Conservation (phyloP, 2,329 filamentous ascomycete genomes). For the Aspergillaceae sp. region DNA sequence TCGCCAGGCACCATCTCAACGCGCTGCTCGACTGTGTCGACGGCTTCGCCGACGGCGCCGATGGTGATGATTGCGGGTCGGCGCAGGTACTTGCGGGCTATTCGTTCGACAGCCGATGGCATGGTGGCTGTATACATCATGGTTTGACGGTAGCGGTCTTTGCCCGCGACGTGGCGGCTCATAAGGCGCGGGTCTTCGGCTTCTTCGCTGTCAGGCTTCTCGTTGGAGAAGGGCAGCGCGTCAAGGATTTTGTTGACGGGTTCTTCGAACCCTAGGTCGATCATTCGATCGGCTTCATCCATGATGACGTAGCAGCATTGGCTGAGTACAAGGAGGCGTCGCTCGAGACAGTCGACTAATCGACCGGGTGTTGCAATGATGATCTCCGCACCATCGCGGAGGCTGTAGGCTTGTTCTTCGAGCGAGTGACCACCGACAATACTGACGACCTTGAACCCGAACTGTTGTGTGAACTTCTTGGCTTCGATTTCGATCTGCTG, state of each 20-base stretch:
- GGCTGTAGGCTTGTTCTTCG: slow-evolving; percentile 83
- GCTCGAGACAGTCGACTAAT: slow-evolving; percentile 92
- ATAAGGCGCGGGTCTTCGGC: slow-evolving; percentile 82
- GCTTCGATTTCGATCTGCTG: slow-evolving; percentile 96
- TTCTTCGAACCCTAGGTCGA: slow-evolving; percentile 95
- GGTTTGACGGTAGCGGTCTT: slow-evolving; percentile 82
- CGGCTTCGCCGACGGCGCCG: slow-evolving; percentile 87
- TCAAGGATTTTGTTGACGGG: slow-evolving; percentile 96
- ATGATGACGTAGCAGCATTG: slow-evolving; percentile 99
- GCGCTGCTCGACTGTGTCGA: slow-evolving; percentile 94
- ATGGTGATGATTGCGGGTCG: slow-evolving; percentile 91
- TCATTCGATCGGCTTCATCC: slow-evolving; percentile 99
- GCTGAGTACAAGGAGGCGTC: slow-evolving; percentile 79
- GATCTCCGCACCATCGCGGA: slow-evolving; percentile 90
- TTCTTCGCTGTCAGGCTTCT: slow-evolving; percentile 89
- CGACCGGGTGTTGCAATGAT: slow-evolving; percentile 97
- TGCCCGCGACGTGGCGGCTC: slow-evolving; percentile 65
- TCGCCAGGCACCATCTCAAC: slow-evolving; percentile 87
- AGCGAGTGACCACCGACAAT: slow-evolving; percentile 96
- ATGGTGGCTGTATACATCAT: slow-evolving; percentile 99
- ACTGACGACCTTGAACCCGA: slow-evolving; percentile 91
- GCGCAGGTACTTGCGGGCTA: slow-evolving; percentile 92
- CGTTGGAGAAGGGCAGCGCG: slow-evolving; percentile 81
- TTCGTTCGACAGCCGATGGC: slow-evolving; percentile 84
- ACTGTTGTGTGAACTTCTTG: slow-evolving; percentile 77